phyloP scores from a whole-genome alignment of 2,329 filamentous ascomycete genomes.

The Stachybotrys elegans region DNA sequence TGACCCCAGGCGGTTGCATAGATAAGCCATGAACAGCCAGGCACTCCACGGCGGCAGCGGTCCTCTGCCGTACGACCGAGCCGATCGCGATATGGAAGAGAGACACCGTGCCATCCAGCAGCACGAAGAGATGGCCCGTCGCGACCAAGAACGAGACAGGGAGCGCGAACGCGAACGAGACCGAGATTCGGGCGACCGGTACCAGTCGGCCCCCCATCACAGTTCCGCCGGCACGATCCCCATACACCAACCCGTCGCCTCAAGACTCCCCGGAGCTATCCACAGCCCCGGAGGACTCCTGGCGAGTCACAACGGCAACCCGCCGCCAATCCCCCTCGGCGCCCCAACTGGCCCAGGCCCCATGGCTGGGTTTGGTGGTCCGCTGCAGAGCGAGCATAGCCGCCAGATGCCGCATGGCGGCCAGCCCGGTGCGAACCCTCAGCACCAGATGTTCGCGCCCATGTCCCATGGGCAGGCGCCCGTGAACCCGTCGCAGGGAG shows the following conservation, averaged over 20 bases:
- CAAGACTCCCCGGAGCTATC: slow-evolving; percentile 73
- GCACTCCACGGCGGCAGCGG: slow-evolving; percentile 34
- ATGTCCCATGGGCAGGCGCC: slow-evolving; percentile 46
- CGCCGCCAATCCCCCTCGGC: slow-evolving; percentile 47
- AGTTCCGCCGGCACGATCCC: slow-evolving; percentile 84
- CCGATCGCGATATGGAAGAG: slow-evolving; percentile 42
- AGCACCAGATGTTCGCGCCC: slow-evolving; percentile 55
- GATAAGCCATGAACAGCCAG: slow-evolving; percentile 41
- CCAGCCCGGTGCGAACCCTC: slow-evolving; percentile 38
- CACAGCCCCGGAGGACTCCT: slow-evolving; percentile 90
- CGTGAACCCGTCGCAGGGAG: slow-evolving; percentile 48
- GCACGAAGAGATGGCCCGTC: slow-evolving; percentile 41
- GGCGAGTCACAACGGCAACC: slow-evolving; percentile 61
- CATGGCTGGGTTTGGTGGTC: slow-evolving; percentile 47
- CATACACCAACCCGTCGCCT: slow-evolving; percentile 89
- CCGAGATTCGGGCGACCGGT: slow-evolving; percentile 61
- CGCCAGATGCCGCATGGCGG: slow-evolving; percentile 48
- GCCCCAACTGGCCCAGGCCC: slow-evolving; percentile 42
- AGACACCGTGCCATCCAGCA: slow-evolving; percentile 41
- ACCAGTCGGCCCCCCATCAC: slow-evolving; percentile 69
- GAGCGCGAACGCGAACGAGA: slow-evolving; percentile 63
- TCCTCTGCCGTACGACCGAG: slow-evolving; percentile 38
- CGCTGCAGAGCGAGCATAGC: slow-evolving; percentile 47
- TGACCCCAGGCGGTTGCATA: slow-evolving; percentile 2
- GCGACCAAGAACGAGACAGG: slow-evolving; percentile 40